Percentiles rank a stretch among this genome's conserved stretches.
phyloP scores from a whole-genome alignment of 148 eudicot species.

The Vaccinium darrowii region DNA sequence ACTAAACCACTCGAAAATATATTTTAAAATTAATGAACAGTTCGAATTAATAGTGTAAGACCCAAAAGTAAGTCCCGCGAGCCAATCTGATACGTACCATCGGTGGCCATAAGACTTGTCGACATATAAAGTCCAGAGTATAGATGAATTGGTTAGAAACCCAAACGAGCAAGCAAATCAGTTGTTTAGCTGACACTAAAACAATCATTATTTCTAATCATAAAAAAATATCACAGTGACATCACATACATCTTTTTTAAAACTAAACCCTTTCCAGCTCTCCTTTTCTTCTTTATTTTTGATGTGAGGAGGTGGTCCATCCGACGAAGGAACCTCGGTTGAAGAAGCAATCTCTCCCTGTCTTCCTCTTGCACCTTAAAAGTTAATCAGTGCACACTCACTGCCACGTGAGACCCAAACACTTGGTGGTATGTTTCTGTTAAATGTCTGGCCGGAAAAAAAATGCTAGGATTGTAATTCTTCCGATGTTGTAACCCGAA shows the following conservation, averaged over 20 bases:
- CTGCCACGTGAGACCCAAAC: not conserved
- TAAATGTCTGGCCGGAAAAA: not conserved
- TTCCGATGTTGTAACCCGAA: not conserved
- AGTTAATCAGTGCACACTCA: not conserved
- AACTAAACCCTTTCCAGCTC: conserved; percentile 18
- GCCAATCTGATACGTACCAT: no score
- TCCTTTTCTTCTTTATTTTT: conserved; percentile 13
- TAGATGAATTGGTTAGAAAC: conserved; percentile 50
- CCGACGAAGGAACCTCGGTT: conserved; percentile 50
- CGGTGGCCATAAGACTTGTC: no score
- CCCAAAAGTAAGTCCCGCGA: no score
- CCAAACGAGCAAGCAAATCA: conserved; percentile 53
- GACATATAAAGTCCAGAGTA: conserved; percentile 18
- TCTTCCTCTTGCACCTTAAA: conserved; percentile 1
- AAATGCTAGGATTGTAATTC: not conserved
- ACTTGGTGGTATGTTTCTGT: not conserved
- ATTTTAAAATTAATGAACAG: no score
- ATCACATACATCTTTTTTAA: conserved; percentile 26
- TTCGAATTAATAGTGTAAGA: no score
- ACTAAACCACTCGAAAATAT: no score
- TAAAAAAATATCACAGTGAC: conserved; percentile 23
- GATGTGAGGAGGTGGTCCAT: conserved; percentile 30
- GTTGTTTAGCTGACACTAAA: conserved; percentile 52
- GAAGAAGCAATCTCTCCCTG: conserved; percentile 39
- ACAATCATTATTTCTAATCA: conserved; percentile 21